Evolutionary conservation across 2,329 filamentous ascomycete genomes (phyloP).

Genomic region (Xylogone sp.): DNA sequence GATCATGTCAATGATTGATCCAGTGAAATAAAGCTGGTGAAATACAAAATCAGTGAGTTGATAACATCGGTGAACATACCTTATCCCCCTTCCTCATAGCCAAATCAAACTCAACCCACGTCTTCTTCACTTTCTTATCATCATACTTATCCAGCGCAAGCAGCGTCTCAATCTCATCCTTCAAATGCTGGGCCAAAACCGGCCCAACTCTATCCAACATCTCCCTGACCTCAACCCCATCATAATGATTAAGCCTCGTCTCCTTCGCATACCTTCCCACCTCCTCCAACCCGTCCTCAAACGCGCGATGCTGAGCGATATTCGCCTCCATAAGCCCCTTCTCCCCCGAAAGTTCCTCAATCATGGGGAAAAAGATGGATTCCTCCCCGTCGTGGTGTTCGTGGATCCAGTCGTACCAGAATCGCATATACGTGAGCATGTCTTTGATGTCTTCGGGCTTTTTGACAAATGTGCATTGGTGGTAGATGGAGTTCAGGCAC

Average conservation of each 20-base stretch:
- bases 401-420: conserved; percentile 24
- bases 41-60: background rate
- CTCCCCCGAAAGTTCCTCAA: conserved; percentile 32
- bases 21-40: conserved; percentile 1
- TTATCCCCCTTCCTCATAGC: conserved; percentile 3
- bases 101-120: conserved; percentile 8
- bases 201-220: conserved; percentile 34
- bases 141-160: conserved; percentile 30
- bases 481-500: conserved; percentile 33
- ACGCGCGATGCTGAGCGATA: conserved; percentile 36
- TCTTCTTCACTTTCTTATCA: conserved; percentile 17
- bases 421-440: conserved; percentile 22
- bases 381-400: conserved; percentile 38
- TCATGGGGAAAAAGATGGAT: conserved; percentile 32
- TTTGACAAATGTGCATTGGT: conserved; percentile 32
- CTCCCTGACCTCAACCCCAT: conserved; percentile 25
- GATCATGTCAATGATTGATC: no score
- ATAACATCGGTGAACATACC: conserved; percentile 1
- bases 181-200: conserved; percentile 31
- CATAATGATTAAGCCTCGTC: conserved; percentile 21
- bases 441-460: conserved; percentile 30
- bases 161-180: conserved; percentile 35
- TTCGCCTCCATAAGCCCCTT: conserved; percentile 37
- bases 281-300: conserved; percentile 31
- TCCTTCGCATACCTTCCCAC: conserved; percentile 29